Percentiles rank a stretch among this genome's conserved stretches.
These are phyloP conservation scores for Castanospermum australe DNA, from an alignment of 306 rosid species.

Conservation along the genomic window DNA sequence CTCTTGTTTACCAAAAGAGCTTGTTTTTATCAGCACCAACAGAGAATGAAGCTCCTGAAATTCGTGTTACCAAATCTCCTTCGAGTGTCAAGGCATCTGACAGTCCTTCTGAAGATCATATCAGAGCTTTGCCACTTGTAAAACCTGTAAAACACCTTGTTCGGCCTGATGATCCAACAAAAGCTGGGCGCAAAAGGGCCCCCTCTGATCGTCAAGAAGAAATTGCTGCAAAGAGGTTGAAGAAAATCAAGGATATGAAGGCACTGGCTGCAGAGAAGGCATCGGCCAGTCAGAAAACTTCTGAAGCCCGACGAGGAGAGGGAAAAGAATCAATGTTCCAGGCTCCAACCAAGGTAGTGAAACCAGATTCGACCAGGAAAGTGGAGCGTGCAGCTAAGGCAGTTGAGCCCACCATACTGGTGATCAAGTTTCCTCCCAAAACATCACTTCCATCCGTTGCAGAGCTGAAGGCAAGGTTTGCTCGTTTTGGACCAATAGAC, in stretches of 20 bases:
- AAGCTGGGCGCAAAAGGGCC: constrained; percentile 78
- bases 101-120: constrained; percentile 42
- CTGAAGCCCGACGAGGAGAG: constrained; percentile 51
- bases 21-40: constrained; percentile 54
- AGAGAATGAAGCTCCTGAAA: constrained; percentile 59
- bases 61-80: constrained; percentile 40
- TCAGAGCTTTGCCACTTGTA: constrained; percentile 42
- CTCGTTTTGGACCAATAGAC: constrained; percentile 92
- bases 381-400: constrained; percentile 45
- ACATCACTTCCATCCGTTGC: constrained; percentile 88
- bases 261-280: constrained; percentile 66
- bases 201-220: constrained; percentile 95
- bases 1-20: constrained; percentile 86
- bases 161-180: constrained; percentile 72
- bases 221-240: constrained; percentile 76
- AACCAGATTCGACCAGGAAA: constrained; percentile 48
- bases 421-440: constrained; percentile 89
- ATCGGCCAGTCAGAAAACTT: constrained; percentile 43
- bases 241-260: constrained; percentile 72
- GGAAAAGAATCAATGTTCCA: constrained; percentile 26
- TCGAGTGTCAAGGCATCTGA: constrained; percentile 39
- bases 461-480: constrained; percentile 96
- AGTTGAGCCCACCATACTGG: constrained; percentile 75
- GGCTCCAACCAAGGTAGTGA: constrained; percentile 34
- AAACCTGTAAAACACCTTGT: constrained; percentile 58